Conservation (phyloP, 2,329 filamentous ascomycete species). For the Ceratocystis cacaofunesta region DNA sequence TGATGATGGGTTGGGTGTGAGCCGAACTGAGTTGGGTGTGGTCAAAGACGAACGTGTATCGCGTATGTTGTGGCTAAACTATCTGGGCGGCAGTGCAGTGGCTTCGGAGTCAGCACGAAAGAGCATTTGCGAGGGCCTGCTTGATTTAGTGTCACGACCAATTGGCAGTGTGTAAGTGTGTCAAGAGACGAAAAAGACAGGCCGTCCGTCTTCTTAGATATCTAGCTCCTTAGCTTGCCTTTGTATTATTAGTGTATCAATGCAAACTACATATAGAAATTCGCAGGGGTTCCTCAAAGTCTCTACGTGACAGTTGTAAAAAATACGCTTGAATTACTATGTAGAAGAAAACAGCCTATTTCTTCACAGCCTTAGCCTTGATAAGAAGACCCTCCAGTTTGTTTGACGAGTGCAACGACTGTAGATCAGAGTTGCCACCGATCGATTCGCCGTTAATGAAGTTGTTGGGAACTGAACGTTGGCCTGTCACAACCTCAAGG, state of each 20-base stretch:
- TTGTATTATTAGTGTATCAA: constrained; percentile 30
- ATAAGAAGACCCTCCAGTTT: constrained; percentile 30
- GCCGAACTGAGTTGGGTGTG: constrained; percentile 46
- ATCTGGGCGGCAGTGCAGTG: constrained; percentile 72
- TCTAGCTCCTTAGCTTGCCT: constrained; percentile 30
- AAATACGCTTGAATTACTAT: constrained; percentile 7
- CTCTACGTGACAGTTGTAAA: not conserved
- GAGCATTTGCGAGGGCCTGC: constrained; percentile 73
- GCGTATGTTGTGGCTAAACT: constrained; percentile 75
- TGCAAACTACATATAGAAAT: constrained; percentile 17
- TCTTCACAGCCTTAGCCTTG: constrained; percentile 30
- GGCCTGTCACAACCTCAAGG: constrained; percentile 62
- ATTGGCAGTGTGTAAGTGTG: constrained; percentile 56
- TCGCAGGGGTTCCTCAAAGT: constrained; percentile 15
- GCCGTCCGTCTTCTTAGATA: not conserved
- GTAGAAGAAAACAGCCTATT: constrained; percentile 23
- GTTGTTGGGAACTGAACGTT: constrained; percentile 89
- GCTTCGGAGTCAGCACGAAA: constrained; percentile 68
- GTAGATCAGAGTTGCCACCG: constrained; percentile 85
- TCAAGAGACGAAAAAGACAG: not conserved
- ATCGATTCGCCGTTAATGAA: constrained; percentile 87
- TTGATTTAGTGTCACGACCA: constrained; percentile 76
- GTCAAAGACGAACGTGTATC: constrained; percentile 69
- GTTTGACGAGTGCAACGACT: constrained; percentile 36
- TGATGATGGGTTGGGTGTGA: constrained; percentile 35